A percentile compares a stretch with the other conserved stretches of the same genome.
Conservation (phyloP, 2,329 filamentous ascomycete species). For the Shiraia sp. region DNA sequence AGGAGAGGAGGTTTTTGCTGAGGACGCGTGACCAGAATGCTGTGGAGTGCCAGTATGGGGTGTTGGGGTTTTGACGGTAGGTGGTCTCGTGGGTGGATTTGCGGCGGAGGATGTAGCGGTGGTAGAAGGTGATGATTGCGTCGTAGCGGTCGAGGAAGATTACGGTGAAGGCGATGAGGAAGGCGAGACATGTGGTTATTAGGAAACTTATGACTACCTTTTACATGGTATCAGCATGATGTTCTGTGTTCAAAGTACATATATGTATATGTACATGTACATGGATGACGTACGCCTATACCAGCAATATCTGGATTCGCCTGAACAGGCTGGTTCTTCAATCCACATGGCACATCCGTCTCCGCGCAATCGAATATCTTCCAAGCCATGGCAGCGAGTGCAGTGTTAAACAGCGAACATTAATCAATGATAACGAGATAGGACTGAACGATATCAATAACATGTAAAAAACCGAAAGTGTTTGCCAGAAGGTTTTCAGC, state of each 20-base stretch:
- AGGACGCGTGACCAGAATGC: constrained; percentile 36
- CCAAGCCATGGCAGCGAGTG: constrained; percentile 14
- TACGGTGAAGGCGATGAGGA: constrained; percentile 32
- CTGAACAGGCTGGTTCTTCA: constrained; percentile 13
- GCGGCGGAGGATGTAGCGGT: constrained; percentile 13
- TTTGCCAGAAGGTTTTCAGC: background rate
- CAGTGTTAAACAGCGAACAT: background rate
- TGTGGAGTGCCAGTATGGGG: constrained; percentile 31
- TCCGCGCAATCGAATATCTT: constrained; percentile 23
- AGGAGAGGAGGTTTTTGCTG: constrained; percentile 36
- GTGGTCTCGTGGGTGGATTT: constrained; percentile 10
- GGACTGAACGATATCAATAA: background rate
- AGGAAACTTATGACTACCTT: constrained; percentile 35
- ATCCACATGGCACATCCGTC: constrained; percentile 12
- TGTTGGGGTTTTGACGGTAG: constrained; percentile 18
- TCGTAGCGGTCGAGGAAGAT: constrained; percentile 34
- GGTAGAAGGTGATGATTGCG: constrained; percentile 19
- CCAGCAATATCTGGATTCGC: constrained; percentile 38
- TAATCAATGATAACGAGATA: background rate
- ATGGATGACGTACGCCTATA: constrained; percentile 23
- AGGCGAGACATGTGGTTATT: constrained; percentile 32
- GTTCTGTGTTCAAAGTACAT: too few relatives aligned
- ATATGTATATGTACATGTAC: background rate
- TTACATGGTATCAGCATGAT: constrained; percentile 2
- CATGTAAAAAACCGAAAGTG: background rate